Percentiles rank a stretch among this genome's conserved stretches.
These are phyloP conservation scores for Aspergillus aculeatus DNA, from an alignment of 2,329 filamentous ascomycete species.

Conservation along the genomic window DNA sequence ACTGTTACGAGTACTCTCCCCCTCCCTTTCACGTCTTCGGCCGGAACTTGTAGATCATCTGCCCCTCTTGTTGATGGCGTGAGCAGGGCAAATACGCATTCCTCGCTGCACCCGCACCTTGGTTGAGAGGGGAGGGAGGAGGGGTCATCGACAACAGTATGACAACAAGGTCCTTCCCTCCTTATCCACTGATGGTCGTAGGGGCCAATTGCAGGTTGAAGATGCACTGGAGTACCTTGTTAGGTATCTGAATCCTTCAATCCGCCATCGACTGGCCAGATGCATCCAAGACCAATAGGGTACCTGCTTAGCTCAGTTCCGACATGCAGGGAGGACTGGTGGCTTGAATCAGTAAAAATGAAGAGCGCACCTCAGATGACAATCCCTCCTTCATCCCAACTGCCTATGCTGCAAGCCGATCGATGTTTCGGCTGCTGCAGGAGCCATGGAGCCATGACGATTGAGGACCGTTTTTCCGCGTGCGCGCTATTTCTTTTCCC, in stretches of 20 bases:
- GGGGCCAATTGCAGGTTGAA: not conserved
- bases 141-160: too few relatives aligned
- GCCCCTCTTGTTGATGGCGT: slow-evolving; percentile 15
- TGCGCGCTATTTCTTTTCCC: slow-evolving; percentile 6
- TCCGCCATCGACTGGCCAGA: not conserved
- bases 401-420: slow-evolving; percentile 6
- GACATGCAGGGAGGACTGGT: not conserved
- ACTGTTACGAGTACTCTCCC: too few relatives aligned
- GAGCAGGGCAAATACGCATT: slow-evolving; percentile 9
- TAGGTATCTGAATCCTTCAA: not conserved
- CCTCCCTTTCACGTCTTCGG: slow-evolving; percentile 1
- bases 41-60: slow-evolving; percentile 13
- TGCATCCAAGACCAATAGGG: not conserved
- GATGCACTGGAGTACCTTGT: not conserved
- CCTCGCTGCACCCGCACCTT: not conserved
- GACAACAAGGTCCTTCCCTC: not conserved
- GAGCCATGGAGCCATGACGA: not conserved
- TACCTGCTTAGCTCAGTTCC: not conserved
- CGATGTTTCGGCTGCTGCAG: not conserved
- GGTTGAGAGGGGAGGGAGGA: not conserved
- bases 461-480: slow-evolving; percentile 7
- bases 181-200: not conserved
- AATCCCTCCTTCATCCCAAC: not conserved
- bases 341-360: not conserved
- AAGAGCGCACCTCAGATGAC: not conserved